These are phyloP conservation scores for Acanthamoeba castellanii DNA, from an alignment of 208 protist genomes.

Conservation along the genomic window DNA sequence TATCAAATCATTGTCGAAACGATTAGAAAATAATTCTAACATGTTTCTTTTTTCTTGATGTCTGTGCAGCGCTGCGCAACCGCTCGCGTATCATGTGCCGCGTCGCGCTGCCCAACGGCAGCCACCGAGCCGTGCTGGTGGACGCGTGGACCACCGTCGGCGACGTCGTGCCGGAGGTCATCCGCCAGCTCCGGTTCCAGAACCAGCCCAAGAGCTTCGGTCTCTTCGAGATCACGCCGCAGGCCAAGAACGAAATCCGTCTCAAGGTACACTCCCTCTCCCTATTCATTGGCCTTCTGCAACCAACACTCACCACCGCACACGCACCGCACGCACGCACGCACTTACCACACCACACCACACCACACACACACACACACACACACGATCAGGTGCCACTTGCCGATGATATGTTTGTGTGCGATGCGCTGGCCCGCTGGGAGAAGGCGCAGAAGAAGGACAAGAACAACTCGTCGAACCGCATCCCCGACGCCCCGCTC, in stretches of 20 bases:
- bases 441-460: slow-evolving; percentile 45
- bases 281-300: not conserved
- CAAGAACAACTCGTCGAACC: not conserved
- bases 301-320: too few species aligned
- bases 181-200: slow-evolving; percentile 33
- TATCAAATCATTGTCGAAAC: not conserved
- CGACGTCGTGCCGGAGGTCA: slow-evolving; percentile 58
- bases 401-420: slow-evolving; percentile 18
- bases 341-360: not conserved
- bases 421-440: slow-evolving; percentile 50
- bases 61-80: not conserved
- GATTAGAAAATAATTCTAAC: not conserved
- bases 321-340: too few species aligned
- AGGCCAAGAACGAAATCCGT: slow-evolving; percentile 22
- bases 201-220: slow-evolving; percentile 58
- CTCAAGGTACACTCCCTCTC: not conserved
- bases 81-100: slow-evolving; percentile 17
- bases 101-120: slow-evolving; percentile 29
- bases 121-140: slow-evolving; percentile 13
- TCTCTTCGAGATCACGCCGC: slow-evolving; percentile 36
- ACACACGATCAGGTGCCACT: not conserved
- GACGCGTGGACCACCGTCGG: slow-evolving; percentile 60
- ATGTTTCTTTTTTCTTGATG: not conserved
- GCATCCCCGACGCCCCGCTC: slow-evolving; percentile 5
- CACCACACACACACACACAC: not conserved